Percentiles rank a stretch among this genome's conserved stretches.
phyloP scores from a whole-genome alignment of 176 grass and related monocot species.

The Ensete glaucum region DNA sequence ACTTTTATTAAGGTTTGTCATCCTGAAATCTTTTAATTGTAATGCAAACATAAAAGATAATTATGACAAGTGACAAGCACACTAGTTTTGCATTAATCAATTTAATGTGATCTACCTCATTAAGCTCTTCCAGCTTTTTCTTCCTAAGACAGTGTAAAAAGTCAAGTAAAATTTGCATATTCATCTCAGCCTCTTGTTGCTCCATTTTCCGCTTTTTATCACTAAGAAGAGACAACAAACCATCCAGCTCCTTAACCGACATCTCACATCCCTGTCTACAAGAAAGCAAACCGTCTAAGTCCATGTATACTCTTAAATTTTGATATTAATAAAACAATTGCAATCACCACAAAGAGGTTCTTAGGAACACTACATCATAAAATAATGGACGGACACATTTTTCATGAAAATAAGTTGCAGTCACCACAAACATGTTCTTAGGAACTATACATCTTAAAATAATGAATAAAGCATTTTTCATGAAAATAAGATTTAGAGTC shows the following conservation, averaged over 20 bases:
- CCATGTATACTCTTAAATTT: background rate
- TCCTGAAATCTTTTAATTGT: constrained; percentile 7
- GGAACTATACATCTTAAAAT: background rate
- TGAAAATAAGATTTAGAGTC: no score
- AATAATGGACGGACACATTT: no score
- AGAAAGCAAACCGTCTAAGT: constrained; percentile 6
- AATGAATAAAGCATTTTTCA: no score
- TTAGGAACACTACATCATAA: background rate
- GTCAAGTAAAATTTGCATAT: constrained; percentile 96
- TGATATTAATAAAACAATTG: background rate
- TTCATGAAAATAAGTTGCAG: no score
- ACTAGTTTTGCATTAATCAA: background rate
- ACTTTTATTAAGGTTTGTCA: background rate
- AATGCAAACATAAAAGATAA: background rate
- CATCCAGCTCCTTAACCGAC: constrained; percentile 78
- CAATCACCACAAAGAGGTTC: background rate
- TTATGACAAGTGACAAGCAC: background rate
- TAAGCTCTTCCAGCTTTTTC: constrained; percentile 91
- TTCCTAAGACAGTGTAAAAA: constrained; percentile 98
- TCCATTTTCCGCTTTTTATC: constrained; percentile 97
- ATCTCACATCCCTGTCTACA: constrained; percentile 75
- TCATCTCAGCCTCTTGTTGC: constrained; percentile 91
- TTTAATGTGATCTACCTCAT: constrained; percentile 49
- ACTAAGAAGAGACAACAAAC: constrained; percentile 64
- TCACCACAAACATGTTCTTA: background rate